Evolutionary conservation across 2,329 filamentous ascomycete species (phyloP).

Genomic region (Xylariaceae sp.): DNA sequence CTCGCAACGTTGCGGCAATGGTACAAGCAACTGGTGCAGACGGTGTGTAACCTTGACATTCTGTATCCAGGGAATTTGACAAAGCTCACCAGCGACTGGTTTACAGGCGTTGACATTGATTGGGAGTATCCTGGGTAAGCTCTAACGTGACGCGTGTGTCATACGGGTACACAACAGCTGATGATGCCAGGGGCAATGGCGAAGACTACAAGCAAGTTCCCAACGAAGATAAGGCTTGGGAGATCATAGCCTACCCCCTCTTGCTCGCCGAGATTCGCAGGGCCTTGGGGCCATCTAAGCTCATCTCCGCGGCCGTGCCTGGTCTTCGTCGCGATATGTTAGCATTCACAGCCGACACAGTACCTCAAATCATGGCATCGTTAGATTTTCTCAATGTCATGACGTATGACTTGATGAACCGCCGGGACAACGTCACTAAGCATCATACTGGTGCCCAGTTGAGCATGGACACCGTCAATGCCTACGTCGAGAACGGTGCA

Average conservation of each 20-base stretch:
- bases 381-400: conserved; percentile 69
- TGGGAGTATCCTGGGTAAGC: conserved; percentile 50
- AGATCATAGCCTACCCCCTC: conserved; percentile 59
- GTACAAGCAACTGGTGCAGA: conserved; percentile 54
- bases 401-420: conserved; percentile 71
- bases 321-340: conserved; percentile 62
- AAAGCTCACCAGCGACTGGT: no score
- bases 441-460: conserved; percentile 59
- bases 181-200: conserved; percentile 55
- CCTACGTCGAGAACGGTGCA: conserved; percentile 56
- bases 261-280: conserved; percentile 55
- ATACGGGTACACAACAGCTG: not conserved
- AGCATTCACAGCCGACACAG: conserved; percentile 54
- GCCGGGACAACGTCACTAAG: conserved; percentile 60
- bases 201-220: conserved; percentile 61
- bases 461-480: conserved; percentile 51
- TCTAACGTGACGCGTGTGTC: not conserved
- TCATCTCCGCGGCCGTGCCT: conserved; percentile 65
- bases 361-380: conserved; percentile 53
- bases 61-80: not conserved
- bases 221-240: conserved; percentile 53
- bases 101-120: conserved; percentile 53
- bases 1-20: conserved; percentile 52
- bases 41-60: conserved; percentile 41
- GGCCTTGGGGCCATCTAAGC: conserved; percentile 52